Base-by-base conservation (phyloP, 108 stramenopile species). In the Aurantiochytrium sp. region DNA sequence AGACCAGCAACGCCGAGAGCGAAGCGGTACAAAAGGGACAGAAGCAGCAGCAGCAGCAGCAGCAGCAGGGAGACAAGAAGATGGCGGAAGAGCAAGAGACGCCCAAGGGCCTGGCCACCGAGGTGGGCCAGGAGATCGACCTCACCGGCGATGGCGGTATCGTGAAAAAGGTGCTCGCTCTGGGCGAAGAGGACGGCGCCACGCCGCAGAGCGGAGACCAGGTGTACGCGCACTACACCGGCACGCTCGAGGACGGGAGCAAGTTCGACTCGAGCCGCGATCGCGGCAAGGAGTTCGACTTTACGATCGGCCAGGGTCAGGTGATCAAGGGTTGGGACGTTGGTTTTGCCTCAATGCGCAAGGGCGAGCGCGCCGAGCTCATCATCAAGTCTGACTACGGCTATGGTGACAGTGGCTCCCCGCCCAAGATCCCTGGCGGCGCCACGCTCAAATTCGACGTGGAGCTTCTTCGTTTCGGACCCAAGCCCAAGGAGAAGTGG, bases 381-480 rank as follows among this genome's bases (percentile, higher is more conserved):
- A 92, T 90, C 21, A 88, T 90, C 90, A 91, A 47, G 10, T 89
- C 92, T 12, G 97, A 98, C 87, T 98, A 97, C 87, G 99, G 94
- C 12, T 99, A 99, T 88, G 99, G 99, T 0, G 92, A 92, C 8
- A 28, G 60, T 6, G 97, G 97, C 6, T 93, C 92, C 42, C 97
- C 97, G 3, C 97, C 97, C 23, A 96, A 95, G 43, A 98, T 98
- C 90, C 97, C 97, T 6, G 92, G 93, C 5, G 92, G 96, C 89
- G 94, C 97, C 10, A 94, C 93, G 28, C 89, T 99, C 53, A 91
- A 93, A 55, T 99, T 98, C 90, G 99, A 99, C 60, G 97, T 99
- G 5, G 99, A 99, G 89, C 90, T 99, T 18, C 87, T 99, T 5
- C 93, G 90, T 58, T 96, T 98, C 91, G 89, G 95, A 58, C 96